phyloP scores from a whole-genome alignment of 768 basidiomycete species.

The Lactarius sanguifluus region DNA sequence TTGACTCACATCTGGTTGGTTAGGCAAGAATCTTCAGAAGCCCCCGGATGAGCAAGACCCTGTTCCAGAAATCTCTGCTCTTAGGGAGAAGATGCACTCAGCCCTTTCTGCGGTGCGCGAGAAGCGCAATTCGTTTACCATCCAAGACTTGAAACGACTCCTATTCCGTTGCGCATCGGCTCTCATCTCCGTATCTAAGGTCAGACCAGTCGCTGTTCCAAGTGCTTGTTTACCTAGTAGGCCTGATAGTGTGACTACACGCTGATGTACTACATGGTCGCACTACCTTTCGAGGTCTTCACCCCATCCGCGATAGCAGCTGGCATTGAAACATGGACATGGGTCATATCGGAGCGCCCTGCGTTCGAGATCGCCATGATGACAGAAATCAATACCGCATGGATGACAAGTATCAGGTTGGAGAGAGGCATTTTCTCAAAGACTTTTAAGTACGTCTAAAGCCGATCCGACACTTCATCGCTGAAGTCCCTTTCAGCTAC shows the following conservation, averaged over 20 bases:
- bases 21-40: constrained; percentile 62
- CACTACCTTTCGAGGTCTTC: constrained; percentile 84
- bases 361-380: constrained; percentile 80
- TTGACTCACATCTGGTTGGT: not conserved
- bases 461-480: not conserved
- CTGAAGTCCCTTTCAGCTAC: constrained; percentile 52
- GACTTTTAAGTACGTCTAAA: constrained; percentile 64
- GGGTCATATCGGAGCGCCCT: constrained; percentile 87
- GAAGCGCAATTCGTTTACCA: constrained; percentile 70
- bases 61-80: constrained; percentile 56
- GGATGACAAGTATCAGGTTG: constrained; percentile 77
- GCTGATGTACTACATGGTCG: constrained; percentile 82
- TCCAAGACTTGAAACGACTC: constrained; percentile 81
- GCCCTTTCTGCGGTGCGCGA: constrained; percentile 66
- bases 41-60: constrained; percentile 60
- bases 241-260: constrained; percentile 72
- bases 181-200: constrained; percentile 68
- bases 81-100: constrained; percentile 66
- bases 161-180: constrained; percentile 85
- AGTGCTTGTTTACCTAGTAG: not conserved
- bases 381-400: constrained; percentile 82
- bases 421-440: constrained; percentile 83
- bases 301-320: constrained; percentile 83
- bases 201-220: constrained; percentile 31
- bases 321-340: constrained; percentile 94